phyloP scores from a whole-genome alignment of 2,329 filamentous ascomycete species.

The Alternaria brassicicola region DNA sequence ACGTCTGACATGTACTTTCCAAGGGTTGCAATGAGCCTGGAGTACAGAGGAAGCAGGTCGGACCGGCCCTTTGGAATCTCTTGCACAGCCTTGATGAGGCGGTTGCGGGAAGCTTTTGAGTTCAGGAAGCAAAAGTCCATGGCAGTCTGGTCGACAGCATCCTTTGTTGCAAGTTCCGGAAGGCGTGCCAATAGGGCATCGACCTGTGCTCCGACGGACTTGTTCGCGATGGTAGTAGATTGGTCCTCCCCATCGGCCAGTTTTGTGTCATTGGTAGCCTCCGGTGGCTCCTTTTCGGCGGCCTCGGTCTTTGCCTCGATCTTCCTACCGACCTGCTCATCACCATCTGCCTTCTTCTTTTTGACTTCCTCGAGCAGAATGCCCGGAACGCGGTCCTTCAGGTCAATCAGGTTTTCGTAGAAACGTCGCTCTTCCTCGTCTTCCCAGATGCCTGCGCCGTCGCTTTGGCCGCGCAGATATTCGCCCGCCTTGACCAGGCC shows the following conservation, averaged over 20 bases:
- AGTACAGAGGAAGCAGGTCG: constrained; percentile 88
- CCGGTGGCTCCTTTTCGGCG: constrained; percentile 50
- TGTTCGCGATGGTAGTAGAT: constrained; percentile 94
- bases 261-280: constrained; percentile 56
- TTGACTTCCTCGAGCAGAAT: constrained; percentile 93
- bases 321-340: constrained; percentile 84
- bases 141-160: constrained; percentile 87
- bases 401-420: constrained; percentile 93
- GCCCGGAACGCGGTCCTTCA: constrained; percentile 93
- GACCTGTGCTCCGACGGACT: constrained; percentile 95
- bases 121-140: constrained; percentile 98
- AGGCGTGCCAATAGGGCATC: constrained; percentile 85
- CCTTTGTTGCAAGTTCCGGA: constrained; percentile 91
- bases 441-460: constrained; percentile 96
- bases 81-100: constrained; percentile 88
- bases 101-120: constrained; percentile 95
- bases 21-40: constrained; percentile 89
- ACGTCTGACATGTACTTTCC: constrained; percentile 94
- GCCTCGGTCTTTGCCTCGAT: constrained; percentile 55
- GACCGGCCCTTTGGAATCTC: constrained; percentile 94
- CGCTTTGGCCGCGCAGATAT: constrained; percentile 86
- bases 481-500: constrained; percentile 93
- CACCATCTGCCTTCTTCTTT: constrained; percentile 84
- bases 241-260: constrained; percentile 72
- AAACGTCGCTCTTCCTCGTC: constrained; percentile 98